Base-by-base conservation (phyloP, 2,329 filamentous ascomycete species). In the Curvularia sp. region DNA sequence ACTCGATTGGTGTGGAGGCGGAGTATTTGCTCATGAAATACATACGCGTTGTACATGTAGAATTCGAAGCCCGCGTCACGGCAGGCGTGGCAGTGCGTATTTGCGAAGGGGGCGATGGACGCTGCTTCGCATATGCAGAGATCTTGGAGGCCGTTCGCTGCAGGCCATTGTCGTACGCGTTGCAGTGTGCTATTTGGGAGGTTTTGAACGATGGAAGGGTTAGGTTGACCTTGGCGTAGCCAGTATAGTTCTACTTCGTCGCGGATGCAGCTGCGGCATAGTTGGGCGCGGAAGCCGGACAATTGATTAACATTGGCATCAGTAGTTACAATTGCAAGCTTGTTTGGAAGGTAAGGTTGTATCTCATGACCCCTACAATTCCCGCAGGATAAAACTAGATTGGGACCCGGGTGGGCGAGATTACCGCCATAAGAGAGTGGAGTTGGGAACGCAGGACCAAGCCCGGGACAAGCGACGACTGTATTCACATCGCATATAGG, bases 241-340 rank as follows among this genome's bases (percentile, higher is more conserved):
- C 53, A 55, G 23, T 55, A 55, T 8, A 55, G 39, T 32, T 55
- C 53, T 21, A 55, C 39, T 41, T 55, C 53, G 8, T 51, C 53
- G 3, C 32, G 30, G 30, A 55, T 55, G 12, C 53, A 55, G 9
- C 39, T 15, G 3, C 6, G 47, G 18, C 53, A 55, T 4, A 55
- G 53, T 19, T 55, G 53, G 19, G 13, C 30, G 8, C 39, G 39
- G 9, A 21, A 27, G n/a, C 53, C 34, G 8, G 25, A 41, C 7
- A 18, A 13, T n/a, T 10, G 23, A 4, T 25, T 5, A 9, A 15
- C 3, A 12, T 23, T 13, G n/a, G 50, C 42, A 9, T 15, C 2
- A 15, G 12, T 19, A n/a, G 25, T 18, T 4, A 53, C 15, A 8
- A 38, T 9, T 6, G 5, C 42, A n/a, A 30, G 7, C 6, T 21